Evolutionary conservation across 2,329 filamentous ascomycete genomes (phyloP).

Genomic region (Ceratocystis destructans): DNA sequence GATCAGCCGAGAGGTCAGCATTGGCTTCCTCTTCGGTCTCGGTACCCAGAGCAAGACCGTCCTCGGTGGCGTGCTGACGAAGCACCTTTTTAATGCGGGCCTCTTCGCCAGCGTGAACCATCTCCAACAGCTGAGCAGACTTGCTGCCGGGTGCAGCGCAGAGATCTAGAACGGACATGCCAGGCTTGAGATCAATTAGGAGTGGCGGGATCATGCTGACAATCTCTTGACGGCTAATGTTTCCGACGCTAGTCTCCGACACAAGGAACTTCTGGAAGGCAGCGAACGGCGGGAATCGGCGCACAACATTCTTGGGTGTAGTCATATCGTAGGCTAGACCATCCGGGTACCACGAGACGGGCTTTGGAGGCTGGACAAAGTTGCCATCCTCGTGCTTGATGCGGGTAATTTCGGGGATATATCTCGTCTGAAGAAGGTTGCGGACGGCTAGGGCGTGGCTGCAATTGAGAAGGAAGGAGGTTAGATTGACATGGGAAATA

Average conservation of each 20-base stretch:
- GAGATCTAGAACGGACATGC: conserved; percentile 88
- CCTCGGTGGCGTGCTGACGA: conserved; percentile 46
- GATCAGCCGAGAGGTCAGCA: conserved; percentile 43
- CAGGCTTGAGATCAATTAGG: conserved; percentile 77
- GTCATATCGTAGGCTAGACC: conserved; percentile 96
- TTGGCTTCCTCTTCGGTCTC: conserved; percentile 36
- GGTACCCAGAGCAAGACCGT: conserved; percentile 38
- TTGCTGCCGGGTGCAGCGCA: conserved; percentile 97
- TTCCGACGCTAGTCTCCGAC: conserved; percentile 90
- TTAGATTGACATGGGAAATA: neutral
- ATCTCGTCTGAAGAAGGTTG: conserved; percentile 71
- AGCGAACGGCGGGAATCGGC: conserved; percentile 85
- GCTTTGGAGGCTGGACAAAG: conserved; percentile 64
- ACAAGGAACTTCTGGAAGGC: conserved; percentile 97
- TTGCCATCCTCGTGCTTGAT: conserved; percentile 74
- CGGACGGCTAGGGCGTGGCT: conserved; percentile 88
- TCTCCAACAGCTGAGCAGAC: conserved; percentile 85
- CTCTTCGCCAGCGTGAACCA: conserved; percentile 87
- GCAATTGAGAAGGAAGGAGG: conserved; percentile 11
- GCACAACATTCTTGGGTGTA: conserved; percentile 88
- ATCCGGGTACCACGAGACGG: conserved; percentile 87
- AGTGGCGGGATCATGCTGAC: conserved; percentile 98
- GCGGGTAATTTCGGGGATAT: conserved; percentile 77
- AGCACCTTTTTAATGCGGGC: conserved; percentile 63
- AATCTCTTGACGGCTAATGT: conserved; percentile 93